These are phyloP conservation scores for Cornus florida DNA, from an alignment of 148 eudicot genomes.

Conservation along the genomic window DNA sequence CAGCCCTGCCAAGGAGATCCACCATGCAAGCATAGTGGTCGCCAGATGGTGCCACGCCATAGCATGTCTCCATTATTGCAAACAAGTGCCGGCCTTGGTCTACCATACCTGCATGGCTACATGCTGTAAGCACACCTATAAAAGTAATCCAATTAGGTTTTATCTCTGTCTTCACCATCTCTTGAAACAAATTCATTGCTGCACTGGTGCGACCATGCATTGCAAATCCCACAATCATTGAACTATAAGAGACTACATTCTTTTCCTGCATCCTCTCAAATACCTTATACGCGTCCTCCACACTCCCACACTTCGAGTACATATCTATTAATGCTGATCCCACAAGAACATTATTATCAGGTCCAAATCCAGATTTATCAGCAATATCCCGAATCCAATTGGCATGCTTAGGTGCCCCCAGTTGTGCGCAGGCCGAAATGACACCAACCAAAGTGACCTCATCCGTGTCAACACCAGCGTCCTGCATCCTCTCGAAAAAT, in stretches of 20 bases:
- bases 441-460: constrained; percentile 51
- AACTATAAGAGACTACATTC: constrained; percentile 55
- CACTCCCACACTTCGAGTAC: constrained; percentile 62
- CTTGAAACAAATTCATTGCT: constrained; percentile 48
- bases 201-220: constrained; percentile 46
- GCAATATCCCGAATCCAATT: constrained; percentile 45
- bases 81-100: constrained; percentile 48
- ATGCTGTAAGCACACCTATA: constrained; percentile 59
- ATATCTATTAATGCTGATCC: constrained; percentile 68
- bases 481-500: constrained; percentile 45
- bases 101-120: constrained; percentile 64
- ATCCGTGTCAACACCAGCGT: constrained; percentile 41
- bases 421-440: constrained; percentile 63
- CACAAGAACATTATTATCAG: constrained; percentile 40
- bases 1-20: constrained; percentile 64
- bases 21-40: constrained; percentile 65
- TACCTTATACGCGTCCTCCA: constrained; percentile 47
- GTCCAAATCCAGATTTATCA: constrained; percentile 41
- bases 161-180: constrained; percentile 44
- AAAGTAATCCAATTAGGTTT: constrained; percentile 64
- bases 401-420: constrained; percentile 45
- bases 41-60: constrained; percentile 39
- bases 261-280: constrained; percentile 41
- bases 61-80: constrained; percentile 38
- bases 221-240: constrained; percentile 60